Percentiles rank a stretch among this genome's conserved stretches.
Conservation (phyloP, 2,329 filamentous ascomycete species). For the Ophiostoma sp. region DNA sequence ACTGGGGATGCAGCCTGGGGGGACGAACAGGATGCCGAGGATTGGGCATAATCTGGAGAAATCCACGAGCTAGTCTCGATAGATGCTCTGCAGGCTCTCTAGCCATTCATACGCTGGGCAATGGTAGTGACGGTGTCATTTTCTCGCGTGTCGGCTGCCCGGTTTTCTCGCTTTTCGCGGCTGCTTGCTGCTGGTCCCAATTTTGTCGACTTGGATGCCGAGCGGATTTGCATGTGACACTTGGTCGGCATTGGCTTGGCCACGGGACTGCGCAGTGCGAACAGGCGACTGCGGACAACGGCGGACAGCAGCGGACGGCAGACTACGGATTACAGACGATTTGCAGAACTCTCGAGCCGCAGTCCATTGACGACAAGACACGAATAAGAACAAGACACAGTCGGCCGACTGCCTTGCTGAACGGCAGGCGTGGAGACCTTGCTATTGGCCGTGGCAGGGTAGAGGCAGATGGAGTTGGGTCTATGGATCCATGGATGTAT, state of each 20-base stretch:
- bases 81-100: background rate
- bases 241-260: no score
- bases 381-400: no score
- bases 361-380: no score
- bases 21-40: background rate
- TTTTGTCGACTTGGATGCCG: background rate
- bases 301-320: no score
- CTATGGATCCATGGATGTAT: background rate
- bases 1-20: background rate
- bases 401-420: no score
- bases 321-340: no score
- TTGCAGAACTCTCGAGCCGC: no score
- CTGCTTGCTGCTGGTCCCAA: background rate
- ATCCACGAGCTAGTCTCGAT: background rate
- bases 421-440: no score
- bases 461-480: no score
- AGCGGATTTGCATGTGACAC: slow-evolving; percentile 1
- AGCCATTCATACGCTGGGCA: background rate
- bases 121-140: background rate
- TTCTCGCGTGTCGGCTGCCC: background rate
- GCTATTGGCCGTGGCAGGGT: no score
- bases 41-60: background rate
- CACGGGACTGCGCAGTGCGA: no score
- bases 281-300: no score
- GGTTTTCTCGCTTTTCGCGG: background rate